Evolutionary conservation across 345 rosid species (phyloP), one percentile per base, ranked within the genome.

Genomic region (Gossypium anomalum): DNA sequence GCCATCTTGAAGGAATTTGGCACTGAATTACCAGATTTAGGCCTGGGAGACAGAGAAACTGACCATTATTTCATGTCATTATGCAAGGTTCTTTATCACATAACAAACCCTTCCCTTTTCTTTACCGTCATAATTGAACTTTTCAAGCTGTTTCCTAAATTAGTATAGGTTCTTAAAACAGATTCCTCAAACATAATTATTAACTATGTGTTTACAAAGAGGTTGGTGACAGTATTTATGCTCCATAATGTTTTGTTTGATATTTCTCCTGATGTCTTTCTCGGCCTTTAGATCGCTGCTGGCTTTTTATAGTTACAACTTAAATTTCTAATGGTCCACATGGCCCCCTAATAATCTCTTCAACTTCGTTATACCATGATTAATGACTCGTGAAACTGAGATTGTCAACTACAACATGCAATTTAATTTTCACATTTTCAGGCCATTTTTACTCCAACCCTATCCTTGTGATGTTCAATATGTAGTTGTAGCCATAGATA

Each of bases 61-160:
- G 98, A 94, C 72, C 89, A 71, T 53, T 90, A 87, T 48, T 92
- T 94, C 87, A 88, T 94, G 97, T 82, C 98, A 73, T 53, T 89
- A 15, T 94, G 97, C 93, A 90, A 90, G 97, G 98, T 94, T 62
- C 48, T 34, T 5, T 53, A 45, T 55, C 49, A 14, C 45, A 8
- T 22, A 19, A 11, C n/a, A 13, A 15, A 1, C 58, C 58, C 11
- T 12, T 47, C 44, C 27, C 10, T 60, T 63, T 7, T 38, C 17
- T 48, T 71, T 16, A 22, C 14, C 16, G n/a, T 20, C 2, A 14
- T 15, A 27, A 44, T 64, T 44, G 9, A 23, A 38, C 11, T 59
- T 43, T 52, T 16, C 16, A 17, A 41, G 2, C 11, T 17, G 47
- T 63, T 48, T 56, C 67, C n/a, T 74, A 8, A 13, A 52, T 71